phyloP scores from a whole-genome alignment of 2,329 filamentous ascomycete genomes.

The Aschersonia sp. region DNA sequence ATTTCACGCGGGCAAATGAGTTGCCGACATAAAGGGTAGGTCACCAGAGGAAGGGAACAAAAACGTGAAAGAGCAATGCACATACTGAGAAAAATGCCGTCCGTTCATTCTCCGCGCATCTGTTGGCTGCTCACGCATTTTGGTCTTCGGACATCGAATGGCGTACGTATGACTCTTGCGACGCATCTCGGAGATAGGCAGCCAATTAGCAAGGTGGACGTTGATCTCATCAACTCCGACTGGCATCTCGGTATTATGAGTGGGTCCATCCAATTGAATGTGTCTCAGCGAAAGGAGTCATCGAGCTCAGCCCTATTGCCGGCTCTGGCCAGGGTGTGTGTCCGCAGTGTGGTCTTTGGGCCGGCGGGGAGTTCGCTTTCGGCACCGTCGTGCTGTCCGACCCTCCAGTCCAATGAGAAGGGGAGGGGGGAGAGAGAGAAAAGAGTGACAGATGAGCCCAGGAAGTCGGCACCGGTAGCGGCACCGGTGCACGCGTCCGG shows the following conservation, averaged over 20 bases:
- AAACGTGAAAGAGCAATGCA: too few species aligned
- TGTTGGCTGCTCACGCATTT: too few species aligned
- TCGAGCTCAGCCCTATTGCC: conserved; percentile 4
- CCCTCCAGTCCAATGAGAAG: background rate
- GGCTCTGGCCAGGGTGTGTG: background rate
- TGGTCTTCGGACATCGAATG: too few species aligned
- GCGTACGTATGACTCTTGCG: background rate
- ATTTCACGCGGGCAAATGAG: background rate
- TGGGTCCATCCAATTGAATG: background rate
- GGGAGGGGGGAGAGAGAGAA: background rate
- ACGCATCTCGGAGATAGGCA: background rate
- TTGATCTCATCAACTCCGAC: background rate
- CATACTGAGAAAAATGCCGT: too few species aligned
- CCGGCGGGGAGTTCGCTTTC: background rate
- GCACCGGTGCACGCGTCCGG: too few species aligned
- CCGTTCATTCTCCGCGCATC: too few species aligned
- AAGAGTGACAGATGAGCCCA: background rate
- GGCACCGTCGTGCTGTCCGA: conserved; percentile 1
- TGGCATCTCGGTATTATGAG: background rate
- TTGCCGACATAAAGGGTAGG: background rate
- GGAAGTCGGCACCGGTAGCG: background rate
- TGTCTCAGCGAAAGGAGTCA: conserved; percentile 1
- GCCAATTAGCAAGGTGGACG: too few species aligned
- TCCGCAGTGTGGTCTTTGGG: background rate
- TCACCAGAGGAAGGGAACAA: too few species aligned